These are phyloP conservation scores for Starmera amethionina DNA, from an alignment of 805 yeast genomes.

Conservation along the genomic window DNA sequence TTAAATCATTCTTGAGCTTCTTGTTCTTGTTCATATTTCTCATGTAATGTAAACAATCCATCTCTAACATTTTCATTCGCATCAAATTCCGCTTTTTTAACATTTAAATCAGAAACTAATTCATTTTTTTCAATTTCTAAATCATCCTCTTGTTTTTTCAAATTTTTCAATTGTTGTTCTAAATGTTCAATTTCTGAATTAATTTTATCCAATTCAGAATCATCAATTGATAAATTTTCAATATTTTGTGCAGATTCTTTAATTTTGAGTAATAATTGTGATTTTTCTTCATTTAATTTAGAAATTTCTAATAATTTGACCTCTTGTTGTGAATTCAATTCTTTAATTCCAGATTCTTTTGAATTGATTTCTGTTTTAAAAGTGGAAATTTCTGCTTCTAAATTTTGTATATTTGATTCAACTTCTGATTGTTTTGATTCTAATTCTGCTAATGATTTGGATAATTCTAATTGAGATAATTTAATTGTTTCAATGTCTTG, in stretches of 20 bases:
- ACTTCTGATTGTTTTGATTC: slow-evolving; percentile 16
- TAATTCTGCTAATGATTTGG: slow-evolving; percentile 14
- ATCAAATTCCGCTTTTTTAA: slow-evolving; percentile 5
- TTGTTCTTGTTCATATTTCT: slow-evolving; percentile 7
- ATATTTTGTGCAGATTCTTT: slow-evolving; percentile 6
- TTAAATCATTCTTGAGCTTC: too few relatives aligned
- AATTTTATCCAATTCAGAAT: slow-evolving; percentile 10
- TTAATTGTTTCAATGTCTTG: slow-evolving; percentile 14
- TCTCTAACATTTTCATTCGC: slow-evolving; percentile 8
- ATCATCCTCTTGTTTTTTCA: slow-evolving; percentile 6
- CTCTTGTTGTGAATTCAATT: slow-evolving; percentile 7
- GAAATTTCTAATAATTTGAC: slow-evolving; percentile 9
- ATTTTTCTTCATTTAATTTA: slow-evolving; percentile 11
- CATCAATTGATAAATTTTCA: slow-evolving; percentile 5
- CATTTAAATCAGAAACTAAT: background rate
- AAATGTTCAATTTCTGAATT: slow-evolving; percentile 10
- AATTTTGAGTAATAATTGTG: slow-evolving; percentile 5
- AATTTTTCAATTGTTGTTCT: slow-evolving; percentile 5
- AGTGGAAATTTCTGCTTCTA: slow-evolving; percentile 10
- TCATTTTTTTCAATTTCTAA: slow-evolving; percentile 1
- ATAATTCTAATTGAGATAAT: slow-evolving; percentile 9
- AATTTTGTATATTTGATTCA: slow-evolving; percentile 9
- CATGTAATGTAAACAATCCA: slow-evolving; percentile 9
- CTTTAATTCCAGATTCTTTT: slow-evolving; percentile 13
- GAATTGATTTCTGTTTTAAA: slow-evolving; percentile 8